Evolutionary conservation across 1,139 yeast genomes (phyloP).

Genomic region (Debaryomyces udenii): DNA sequence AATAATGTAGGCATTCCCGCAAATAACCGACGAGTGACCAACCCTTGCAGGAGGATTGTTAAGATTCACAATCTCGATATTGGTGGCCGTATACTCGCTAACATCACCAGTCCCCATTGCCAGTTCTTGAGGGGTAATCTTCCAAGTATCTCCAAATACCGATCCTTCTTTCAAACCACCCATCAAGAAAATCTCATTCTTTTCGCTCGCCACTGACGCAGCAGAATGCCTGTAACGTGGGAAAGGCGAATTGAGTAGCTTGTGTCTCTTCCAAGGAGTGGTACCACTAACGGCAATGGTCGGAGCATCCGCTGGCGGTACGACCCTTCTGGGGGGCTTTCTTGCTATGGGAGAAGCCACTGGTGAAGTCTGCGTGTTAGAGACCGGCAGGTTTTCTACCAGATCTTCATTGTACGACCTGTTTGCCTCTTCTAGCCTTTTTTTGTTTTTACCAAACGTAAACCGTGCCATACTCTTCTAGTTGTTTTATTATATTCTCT

Average conservation of each 20-base stretch:
- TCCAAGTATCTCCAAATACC: constrained; percentile 96
- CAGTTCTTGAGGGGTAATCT: constrained; percentile 50
- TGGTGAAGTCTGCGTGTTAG: constrained; percentile 2
- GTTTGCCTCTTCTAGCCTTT: constrained; percentile 12
- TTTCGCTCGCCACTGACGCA: constrained; percentile 70
- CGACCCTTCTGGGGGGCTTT: constrained; percentile 1
- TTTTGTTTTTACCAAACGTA: constrained; percentile 15
- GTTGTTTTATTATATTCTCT: background rate
- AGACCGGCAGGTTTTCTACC: constrained; percentile 5
- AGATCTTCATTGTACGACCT: constrained; percentile 11
- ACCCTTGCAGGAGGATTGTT: constrained; percentile 92
- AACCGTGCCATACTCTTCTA: constrained; percentile 11
- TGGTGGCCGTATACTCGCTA: constrained; percentile 54
- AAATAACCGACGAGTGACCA: constrained; percentile 89
- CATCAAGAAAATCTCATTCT: constrained; percentile 84
- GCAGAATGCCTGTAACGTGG: constrained; percentile 96
- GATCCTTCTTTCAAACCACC: constrained; percentile 94
- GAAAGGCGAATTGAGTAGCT: constrained; percentile 78
- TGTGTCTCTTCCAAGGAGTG: constrained; percentile 79
- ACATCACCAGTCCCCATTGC: constrained; percentile 23
- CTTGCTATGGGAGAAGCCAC: constrained; percentile 5
- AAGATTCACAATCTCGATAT: constrained; percentile 56
- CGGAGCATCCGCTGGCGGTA: constrained; percentile 4
- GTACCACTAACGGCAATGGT: constrained; percentile 14
- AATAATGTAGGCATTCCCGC: constrained; percentile 93